These are phyloP conservation scores for Russula sp. DNA, from an alignment of 768 basidiomycete genomes.

Conservation along the genomic window DNA sequence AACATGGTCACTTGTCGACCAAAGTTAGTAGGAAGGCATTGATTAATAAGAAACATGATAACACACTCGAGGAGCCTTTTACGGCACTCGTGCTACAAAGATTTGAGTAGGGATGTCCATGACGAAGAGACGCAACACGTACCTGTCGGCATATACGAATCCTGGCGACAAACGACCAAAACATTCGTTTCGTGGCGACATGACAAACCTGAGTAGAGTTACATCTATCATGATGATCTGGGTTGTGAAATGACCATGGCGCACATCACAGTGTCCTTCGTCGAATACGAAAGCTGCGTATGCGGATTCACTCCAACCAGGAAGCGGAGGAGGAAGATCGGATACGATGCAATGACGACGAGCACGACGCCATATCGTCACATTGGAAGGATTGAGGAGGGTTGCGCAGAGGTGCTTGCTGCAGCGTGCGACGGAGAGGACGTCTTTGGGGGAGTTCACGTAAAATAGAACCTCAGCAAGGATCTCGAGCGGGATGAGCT, in stretches of 20 bases:
- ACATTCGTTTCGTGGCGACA: conserved; percentile 42
- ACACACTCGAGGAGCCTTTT: conserved; percentile 8
- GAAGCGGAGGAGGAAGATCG: conserved; percentile 45
- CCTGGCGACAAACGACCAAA: conserved; percentile 22
- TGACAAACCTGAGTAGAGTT: conserved; percentile 4
- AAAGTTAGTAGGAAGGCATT: neutral
- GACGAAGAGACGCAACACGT: neutral
- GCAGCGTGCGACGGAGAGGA: conserved; percentile 58
- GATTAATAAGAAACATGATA: neutral
- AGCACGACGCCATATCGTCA: conserved; percentile 59
- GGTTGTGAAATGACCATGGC: conserved; percentile 21
- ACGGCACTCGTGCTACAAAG: conserved; percentile 20
- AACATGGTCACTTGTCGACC: neutral
- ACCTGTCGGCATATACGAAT: conserved; percentile 23
- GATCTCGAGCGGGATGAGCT: conserved; percentile 56
- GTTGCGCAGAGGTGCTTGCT: conserved; percentile 53
- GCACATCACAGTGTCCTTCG: conserved; percentile 53
- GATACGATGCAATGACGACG: conserved; percentile 40
- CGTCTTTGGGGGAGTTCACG: conserved; percentile 51
- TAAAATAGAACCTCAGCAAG: conserved; percentile 58
- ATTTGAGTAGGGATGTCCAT: neutral
- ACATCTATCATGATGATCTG: neutral
- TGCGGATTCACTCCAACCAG: conserved; percentile 50
- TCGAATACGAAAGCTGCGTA: conserved; percentile 68
- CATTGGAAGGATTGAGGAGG: conserved; percentile 45